Base-by-base conservation (phyloP, 2,329 filamentous ascomycete species). In the Endothia cerciana region DNA sequence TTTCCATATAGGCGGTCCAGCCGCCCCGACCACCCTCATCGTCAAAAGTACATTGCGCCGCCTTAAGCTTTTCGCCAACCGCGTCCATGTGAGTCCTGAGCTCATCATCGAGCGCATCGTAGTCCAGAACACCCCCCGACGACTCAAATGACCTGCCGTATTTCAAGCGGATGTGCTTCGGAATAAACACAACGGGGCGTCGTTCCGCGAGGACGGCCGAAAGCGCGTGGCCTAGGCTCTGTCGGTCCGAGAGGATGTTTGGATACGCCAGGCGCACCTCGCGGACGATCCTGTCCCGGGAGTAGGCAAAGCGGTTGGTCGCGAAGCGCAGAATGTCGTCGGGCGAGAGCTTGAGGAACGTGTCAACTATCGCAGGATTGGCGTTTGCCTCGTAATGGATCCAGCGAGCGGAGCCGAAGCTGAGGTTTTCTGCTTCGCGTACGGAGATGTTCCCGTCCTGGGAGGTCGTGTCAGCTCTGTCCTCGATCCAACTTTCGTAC, bases 321-420 rank as follows among this genome's bases (percentile, higher is more conserved):
- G 86, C 77, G 64, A 85, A 78, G 66, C 81, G 75, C 68, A 84
- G 78, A n/a, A 87, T 76, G 63, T 83, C 77, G 13, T 77, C 73
- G 0, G 85, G 85, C 4, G 78, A 76, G 8, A 87, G 77, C 74
- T 86, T 87, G 70, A 82, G 75, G 66, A 81, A 81, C 1, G 79
- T 81, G 67, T 79, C 79, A 49, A 81, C 72, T 41, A 81, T 77
- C 22, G 79, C 77, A 17, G 74, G 73, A 75, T 68, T 65, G 53
- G 62, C 77, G 78, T 58, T 71, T 71, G 60, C 45, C 22, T 56
- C 56, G 17, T 45, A 59, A 22, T 60, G 36, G 55, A 47, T 45
- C 22, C 28, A 60, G 38, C 69, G 33, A 67, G 68, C 38, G 38
- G 53, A 36, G n/a, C 67, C 64, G 41, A 64, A 64, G 43, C 70